These are phyloP conservation scores for Huntiella abstrusa DNA, from an alignment of 2,329 filamentous ascomycete genomes.

Conservation along the genomic window DNA sequence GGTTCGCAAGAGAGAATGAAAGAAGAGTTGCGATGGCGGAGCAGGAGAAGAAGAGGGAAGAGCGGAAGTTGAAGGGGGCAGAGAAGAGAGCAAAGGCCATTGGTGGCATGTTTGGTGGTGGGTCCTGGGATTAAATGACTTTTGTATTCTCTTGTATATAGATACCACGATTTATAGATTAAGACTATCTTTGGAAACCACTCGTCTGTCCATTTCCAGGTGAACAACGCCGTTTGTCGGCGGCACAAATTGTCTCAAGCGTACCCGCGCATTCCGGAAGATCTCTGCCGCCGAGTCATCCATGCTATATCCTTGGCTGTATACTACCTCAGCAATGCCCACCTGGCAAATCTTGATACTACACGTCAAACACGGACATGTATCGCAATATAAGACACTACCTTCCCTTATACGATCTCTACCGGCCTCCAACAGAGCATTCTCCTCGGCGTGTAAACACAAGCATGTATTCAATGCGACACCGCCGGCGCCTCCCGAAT, in stretches of 20 bases:
- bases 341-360: conserved; percentile 98
- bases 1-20: conserved; percentile 41
- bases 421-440: conserved; percentile 84
- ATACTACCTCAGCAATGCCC: conserved; percentile 88
- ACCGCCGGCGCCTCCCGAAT: conserved; percentile 48
- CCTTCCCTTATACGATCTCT: conserved; percentile 72
- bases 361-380: conserved; percentile 91
- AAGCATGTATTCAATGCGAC: conserved; percentile 68
- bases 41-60: conserved; percentile 38
- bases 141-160: conserved; percentile 1
- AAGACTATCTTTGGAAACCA: too few relatives aligned
- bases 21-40: conserved; percentile 34
- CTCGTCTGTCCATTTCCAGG: conserved; percentile 25
- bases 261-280: conserved; percentile 66
- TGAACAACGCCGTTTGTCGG: conserved; percentile 46
- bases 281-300: conserved; percentile 68
- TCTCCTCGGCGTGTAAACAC: conserved; percentile 96
- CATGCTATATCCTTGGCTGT: conserved; percentile 87
- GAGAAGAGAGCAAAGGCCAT: conserved; percentile 37
- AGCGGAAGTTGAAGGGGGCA: conserved; percentile 37
- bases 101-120: conserved; percentile 37
- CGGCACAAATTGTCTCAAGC: conserved; percentile 59
- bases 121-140: conserved; percentile 28
- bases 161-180: background rate
- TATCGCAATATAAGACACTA: conserved; percentile 80